These are phyloP conservation scores for Fusarium cyanostomum DNA, from an alignment of 2,329 filamentous ascomycete species.

Conservation along the genomic window DNA sequence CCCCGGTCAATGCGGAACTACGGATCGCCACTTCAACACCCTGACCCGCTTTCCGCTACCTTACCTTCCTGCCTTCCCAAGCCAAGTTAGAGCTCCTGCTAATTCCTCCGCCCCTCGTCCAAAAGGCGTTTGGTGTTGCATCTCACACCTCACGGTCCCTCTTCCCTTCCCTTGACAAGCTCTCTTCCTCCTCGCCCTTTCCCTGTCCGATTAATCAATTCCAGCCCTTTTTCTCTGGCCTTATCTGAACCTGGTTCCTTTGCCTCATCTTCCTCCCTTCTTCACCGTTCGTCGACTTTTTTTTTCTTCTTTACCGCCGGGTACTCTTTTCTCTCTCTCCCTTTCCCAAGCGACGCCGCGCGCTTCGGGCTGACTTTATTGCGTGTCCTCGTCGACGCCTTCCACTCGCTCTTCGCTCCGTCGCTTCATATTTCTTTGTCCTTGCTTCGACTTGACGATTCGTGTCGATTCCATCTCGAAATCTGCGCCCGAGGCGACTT, in stretches of 20 bases:
- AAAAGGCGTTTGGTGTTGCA: constrained; percentile 19
- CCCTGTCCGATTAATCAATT: constrained; percentile 33
- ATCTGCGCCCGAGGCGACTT: constrained; percentile 11
- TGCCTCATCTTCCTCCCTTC: constrained; percentile 20
- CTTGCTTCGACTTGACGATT: constrained; percentile 2
- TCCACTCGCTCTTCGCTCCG: constrained; percentile 23
- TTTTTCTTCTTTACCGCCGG: constrained; percentile 24
- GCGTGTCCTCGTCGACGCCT: constrained; percentile 34
- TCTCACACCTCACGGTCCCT: constrained; percentile 20
- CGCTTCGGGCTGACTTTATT: constrained; percentile 30
- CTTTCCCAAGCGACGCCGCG: constrained; percentile 21
- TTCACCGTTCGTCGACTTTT: constrained; percentile 32
- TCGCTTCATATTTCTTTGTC: not conserved
- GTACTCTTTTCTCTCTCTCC: constrained; percentile 9
- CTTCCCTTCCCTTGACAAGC: not conserved
- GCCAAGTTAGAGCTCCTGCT: not conserved
- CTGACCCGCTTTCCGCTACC: not conserved
- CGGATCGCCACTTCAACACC: constrained; percentile 13
- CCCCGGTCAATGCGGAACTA: not conserved
- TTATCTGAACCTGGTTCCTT: constrained; percentile 31
- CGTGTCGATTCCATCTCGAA: not conserved
- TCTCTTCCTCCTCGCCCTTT: not conserved
- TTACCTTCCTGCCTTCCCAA: constrained; percentile 1
- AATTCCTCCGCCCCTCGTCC: not conserved
- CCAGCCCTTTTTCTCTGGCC: constrained; percentile 24